A percentile compares a stretch with the other conserved stretches of the same genome.
Evolutionary conservation across 306 rosid genomes (phyloP).

Genomic region (Dalbergia cultrata): DNA sequence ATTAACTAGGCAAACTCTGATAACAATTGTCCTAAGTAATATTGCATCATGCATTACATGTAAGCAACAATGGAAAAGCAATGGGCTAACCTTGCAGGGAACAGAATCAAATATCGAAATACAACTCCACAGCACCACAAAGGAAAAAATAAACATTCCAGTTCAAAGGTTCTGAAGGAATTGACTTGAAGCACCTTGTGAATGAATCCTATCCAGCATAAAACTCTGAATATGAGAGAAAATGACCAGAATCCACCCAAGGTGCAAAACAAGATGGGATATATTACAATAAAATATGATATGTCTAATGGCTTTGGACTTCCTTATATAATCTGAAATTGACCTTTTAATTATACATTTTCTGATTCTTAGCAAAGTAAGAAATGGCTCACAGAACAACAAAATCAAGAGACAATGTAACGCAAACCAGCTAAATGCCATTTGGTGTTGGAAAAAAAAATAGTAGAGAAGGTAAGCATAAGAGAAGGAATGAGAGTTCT

Average conservation of each 20-base stretch:
- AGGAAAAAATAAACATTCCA: slow-evolving; percentile 87
- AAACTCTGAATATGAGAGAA: slow-evolving; percentile 5
- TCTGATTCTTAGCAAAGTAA: background rate
- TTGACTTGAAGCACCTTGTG: slow-evolving; percentile 92
- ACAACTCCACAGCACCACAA: slow-evolving; percentile 85
- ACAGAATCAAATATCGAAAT: slow-evolving; percentile 72
- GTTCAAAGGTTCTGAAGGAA: slow-evolving; percentile 89
- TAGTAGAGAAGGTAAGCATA: too few species aligned
- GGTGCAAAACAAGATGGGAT: background rate
- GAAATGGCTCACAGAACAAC: background rate
- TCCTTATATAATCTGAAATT: background rate
- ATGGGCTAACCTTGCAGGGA: slow-evolving; percentile 71
- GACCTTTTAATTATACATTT: background rate
- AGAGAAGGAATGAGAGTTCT: too few species aligned
- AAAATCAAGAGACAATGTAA: background rate
- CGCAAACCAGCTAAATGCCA: background rate
- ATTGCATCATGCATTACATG: slow-evolving; percentile 23
- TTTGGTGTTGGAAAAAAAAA: background rate
- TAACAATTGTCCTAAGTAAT: background rate
- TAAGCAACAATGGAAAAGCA: background rate
- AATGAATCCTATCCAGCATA: slow-evolving; percentile 71
- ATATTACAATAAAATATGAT: slow-evolving; percentile 9
- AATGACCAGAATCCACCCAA: background rate
- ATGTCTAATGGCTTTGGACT: background rate
- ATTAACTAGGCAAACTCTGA: background rate